phyloP scores from a whole-genome alignment of 192 early-diverging fungal genomes.

The Bifiguratus adelaidae region DNA sequence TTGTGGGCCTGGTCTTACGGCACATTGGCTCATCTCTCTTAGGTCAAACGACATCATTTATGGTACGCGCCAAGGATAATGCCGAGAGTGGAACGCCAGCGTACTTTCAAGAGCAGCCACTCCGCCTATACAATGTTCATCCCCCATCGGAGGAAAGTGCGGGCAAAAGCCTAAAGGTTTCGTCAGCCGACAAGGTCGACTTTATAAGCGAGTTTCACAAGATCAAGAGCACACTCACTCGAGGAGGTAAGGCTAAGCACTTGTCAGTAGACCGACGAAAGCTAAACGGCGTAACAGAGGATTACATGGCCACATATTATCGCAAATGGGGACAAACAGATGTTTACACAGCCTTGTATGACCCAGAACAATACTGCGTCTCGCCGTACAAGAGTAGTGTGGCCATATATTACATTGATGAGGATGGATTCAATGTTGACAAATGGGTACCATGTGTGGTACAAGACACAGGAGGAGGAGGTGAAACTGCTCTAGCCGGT shows the following conservation, averaged over 20 bases:
- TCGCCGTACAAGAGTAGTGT: too few species aligned
- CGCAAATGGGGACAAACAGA: too few species aligned
- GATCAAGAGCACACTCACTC: neutral
- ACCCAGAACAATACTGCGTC: too few species aligned
- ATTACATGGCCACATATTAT: too few species aligned
- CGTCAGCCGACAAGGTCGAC: slow-evolving; percentile 3
- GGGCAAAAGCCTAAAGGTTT: neutral
- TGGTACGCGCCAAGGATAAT: slow-evolving; percentile 3
- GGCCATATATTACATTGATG: too few species aligned
- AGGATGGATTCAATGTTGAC: too few species aligned
- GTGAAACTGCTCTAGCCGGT: neutral
- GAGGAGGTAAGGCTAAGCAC: neutral
- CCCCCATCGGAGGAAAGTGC: slow-evolving; percentile 3
- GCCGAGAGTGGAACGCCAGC: slow-evolving; percentile 1
- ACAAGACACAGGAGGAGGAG: too few species aligned
- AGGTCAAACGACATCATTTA: slow-evolving; percentile 7
- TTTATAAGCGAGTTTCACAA: slow-evolving; percentile 4
- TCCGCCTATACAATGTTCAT: neutral
- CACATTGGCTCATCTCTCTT: neutral
- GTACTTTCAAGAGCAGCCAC: slow-evolving; percentile 17
- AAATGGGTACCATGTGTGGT: too few species aligned
- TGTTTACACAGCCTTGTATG: too few species aligned
- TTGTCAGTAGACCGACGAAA: neutral
- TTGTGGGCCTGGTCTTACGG: neutral
- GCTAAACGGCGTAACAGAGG: neutral